Evolutionary conservation across 305 asterid species (phyloP), one percentile per base, ranked within the genome.

Genomic region (Fraxinus ornus): DNA sequence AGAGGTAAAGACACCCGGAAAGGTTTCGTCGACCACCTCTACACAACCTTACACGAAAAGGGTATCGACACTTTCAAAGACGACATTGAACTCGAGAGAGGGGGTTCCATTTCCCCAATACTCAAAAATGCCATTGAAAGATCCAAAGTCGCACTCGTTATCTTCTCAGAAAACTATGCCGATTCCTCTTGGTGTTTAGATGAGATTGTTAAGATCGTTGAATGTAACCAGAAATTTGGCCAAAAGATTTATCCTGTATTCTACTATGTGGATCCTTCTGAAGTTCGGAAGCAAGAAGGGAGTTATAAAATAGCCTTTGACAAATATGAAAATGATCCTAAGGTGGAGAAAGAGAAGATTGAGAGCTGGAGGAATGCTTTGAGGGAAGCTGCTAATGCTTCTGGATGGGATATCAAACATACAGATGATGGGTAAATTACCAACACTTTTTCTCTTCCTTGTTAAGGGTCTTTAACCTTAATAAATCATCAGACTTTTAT

Each of bases 101-200:
- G 78, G 7, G 21, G 44, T 2, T 78, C 24, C n/a, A 82, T 77
- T 70, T 77, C 85, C 28, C 33, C 57, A 15, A n/a, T 0, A 13
- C 85, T 68, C 7, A 1, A 0, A 5, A 82, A 60, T 19, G 73
- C 62, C 32, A 82, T 82, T 22, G 78, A 77, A 76, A 52, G 47
- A 3, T 76, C 85, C 0, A 0, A 44, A 1, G 64, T 68, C 6
- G 78, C 85, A 13, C 15, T 82, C 28, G 60, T 68, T 3, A 22
- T 82, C 2, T 82, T 82, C 44, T 82, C 85, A 0, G 26, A 82
- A n/a, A 77, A 82, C 78, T 82, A 82, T 24, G 85, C 82, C 12
- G 2, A 76, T 62, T 81, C 84, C 0, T 3, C 2, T 0, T 81
- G 81, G 84, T 81, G 84, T 10, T 62, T 81, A 21, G 2, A 81